phyloP scores from a whole-genome alignment of 257 asterid genomes.

The Solanum corneliomulleri region DNA sequence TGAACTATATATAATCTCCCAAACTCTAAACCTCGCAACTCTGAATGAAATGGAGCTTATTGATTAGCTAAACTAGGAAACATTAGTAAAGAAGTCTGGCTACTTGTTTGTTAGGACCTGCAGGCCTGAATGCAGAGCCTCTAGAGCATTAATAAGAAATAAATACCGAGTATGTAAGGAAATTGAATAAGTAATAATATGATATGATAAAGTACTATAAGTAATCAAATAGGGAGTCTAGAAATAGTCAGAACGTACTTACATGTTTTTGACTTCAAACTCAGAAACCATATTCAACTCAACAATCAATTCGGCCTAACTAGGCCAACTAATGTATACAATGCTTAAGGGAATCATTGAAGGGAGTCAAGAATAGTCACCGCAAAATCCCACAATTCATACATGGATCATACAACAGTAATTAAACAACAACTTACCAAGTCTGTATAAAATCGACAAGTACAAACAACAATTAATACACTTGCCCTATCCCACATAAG shows the following conservation, averaged over 20 bases:
- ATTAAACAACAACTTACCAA: neutral
- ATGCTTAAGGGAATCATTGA: too few species aligned
- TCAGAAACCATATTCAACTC: neutral
- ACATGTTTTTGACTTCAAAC: neutral
- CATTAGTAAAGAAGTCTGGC: neutral
- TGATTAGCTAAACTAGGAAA: neutral
- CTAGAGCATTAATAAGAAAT: neutral
- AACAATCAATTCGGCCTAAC: neutral
- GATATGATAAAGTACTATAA: too few species aligned
- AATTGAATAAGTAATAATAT: too few species aligned
- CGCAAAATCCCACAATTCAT: neutral
- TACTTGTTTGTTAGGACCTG: neutral
- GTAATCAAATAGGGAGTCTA: neutral
- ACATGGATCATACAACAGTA: neutral
- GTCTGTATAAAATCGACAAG: neutral
- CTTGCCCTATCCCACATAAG: neutral
- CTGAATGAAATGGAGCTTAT: neutral
- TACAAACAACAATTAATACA: neutral
- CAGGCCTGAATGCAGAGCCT: neutral
- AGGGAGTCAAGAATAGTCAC: neutral
- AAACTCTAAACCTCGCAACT: neutral
- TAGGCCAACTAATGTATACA: neutral
- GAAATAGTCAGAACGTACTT: neutral
- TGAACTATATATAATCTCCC: neutral
- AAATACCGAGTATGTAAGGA: too few species aligned